A percentile compares a stretch with the other conserved stretches of the same genome.
Evolutionary conservation across 192 early-diverging fungal genomes (phyloP).

Genomic region (Globomyces pollinis-pini): DNA sequence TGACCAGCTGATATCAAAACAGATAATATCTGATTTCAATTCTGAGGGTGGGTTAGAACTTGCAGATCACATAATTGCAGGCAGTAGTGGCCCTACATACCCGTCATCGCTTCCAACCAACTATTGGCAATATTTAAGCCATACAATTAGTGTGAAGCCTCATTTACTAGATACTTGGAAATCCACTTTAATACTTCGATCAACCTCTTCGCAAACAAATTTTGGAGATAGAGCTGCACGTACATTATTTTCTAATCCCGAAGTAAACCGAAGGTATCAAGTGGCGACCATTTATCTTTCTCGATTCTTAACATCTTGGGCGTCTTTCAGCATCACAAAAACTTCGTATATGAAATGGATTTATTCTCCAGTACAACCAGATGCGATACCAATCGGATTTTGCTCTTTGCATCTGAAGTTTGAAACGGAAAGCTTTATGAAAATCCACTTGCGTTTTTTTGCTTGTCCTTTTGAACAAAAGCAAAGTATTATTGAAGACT

Average conservation of each 20-base stretch:
- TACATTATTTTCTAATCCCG: neutral
- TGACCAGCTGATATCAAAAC: no score
- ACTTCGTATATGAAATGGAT: constrained; percentile 24
- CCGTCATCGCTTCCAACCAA: constrained; percentile 3
- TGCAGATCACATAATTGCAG: no score
- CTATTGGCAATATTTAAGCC: constrained; percentile 37
- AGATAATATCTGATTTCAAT: neutral
- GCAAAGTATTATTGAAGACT: constrained; percentile 10
- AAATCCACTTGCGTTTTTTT: constrained; percentile 34
- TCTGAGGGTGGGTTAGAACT: no score
- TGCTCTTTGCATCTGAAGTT: constrained; percentile 25
- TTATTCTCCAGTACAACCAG: constrained; percentile 7
- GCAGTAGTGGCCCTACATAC: no score
- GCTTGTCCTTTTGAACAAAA: constrained; percentile 18
- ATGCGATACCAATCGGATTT: constrained; percentile 38
- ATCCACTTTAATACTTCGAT: constrained; percentile 30
- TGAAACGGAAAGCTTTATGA: constrained; percentile 36
- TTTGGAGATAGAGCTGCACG: neutral
- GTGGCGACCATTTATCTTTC: constrained; percentile 33
- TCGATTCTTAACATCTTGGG: constrained; percentile 28
- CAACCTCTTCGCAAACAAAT: constrained; percentile 16
- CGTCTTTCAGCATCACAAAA: constrained; percentile 23
- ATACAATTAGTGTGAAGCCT: constrained; percentile 22
- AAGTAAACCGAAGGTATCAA: constrained; percentile 9
- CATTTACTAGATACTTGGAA: constrained; percentile 27